Evolutionary conservation across 768 basidiomycete species (phyloP).

Genomic region (Trametes meyenii): DNA sequence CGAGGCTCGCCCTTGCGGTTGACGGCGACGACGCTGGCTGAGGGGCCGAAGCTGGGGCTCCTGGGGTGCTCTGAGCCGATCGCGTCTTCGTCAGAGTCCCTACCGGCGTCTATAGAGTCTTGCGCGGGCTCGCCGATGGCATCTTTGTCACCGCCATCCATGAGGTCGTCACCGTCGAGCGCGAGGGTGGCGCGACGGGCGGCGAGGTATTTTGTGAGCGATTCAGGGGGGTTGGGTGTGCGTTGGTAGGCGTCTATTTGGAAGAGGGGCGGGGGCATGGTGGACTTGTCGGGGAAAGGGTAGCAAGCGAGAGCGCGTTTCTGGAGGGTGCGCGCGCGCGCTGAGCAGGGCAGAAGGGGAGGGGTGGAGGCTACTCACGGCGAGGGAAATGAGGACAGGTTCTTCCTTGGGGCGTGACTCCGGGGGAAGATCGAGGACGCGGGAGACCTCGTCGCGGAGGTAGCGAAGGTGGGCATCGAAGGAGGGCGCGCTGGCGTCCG

Average conservation of each 20-base stretch:
- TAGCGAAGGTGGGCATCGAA: conserved; percentile 19
- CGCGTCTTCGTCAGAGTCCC: conserved; percentile 24
- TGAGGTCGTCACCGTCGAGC: conserved; percentile 14
- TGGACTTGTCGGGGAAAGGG: conserved; percentile 13
- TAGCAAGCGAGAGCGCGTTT: conserved; percentile 21
- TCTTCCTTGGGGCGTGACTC: conserved; percentile 19
- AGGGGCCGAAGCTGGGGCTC: conserved; percentile 22
- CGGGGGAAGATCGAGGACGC: conserved; percentile 20
- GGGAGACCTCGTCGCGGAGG: conserved; percentile 20
- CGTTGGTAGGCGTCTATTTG: conserved; percentile 24
- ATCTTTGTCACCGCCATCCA: conserved; percentile 21
- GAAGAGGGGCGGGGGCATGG: conserved; percentile 22
- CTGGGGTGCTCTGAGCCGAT: conserved; percentile 26
- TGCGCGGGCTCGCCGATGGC: conserved; percentile 21
- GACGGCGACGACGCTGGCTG: conserved; percentile 17
- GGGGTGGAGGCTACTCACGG: conserved; percentile 3
- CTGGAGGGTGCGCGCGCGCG: conserved; percentile 15
- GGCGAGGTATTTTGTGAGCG: conserved; percentile 21
- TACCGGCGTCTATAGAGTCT: conserved; percentile 17
- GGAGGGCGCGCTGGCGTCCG: conserved; percentile 12
- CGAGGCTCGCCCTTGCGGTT: conserved; percentile 15
- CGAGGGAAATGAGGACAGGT: conserved; percentile 14
- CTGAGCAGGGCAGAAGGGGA: not conserved
- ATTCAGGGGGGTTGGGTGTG: conserved; percentile 11
- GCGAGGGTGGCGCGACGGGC: conserved; percentile 18